Percentiles rank a stretch among this genome's conserved stretches.
phyloP scores from a whole-genome alignment of 1,284 basidiomycete genomes.

The Moniliophthora roreri region DNA sequence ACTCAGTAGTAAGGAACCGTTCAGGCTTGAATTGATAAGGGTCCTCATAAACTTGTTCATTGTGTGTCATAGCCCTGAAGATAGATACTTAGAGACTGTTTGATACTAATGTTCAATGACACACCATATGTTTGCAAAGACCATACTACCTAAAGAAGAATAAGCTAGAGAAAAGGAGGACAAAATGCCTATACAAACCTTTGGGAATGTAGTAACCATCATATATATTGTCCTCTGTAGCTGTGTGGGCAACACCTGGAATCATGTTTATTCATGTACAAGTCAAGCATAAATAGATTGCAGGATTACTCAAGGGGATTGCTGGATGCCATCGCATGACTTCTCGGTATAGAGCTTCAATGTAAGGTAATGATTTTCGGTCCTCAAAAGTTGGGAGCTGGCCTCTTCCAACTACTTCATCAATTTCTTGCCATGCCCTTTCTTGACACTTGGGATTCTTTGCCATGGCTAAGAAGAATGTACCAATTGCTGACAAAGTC shows the following conservation, averaged over 20 bases:
- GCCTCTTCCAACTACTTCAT: conserved; percentile 36
- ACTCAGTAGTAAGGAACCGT: conserved; percentile 25
- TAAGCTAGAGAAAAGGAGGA: not conserved
- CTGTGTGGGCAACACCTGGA: conserved; percentile 19
- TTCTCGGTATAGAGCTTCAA: conserved; percentile 45
- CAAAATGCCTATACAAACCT: conserved; percentile 14
- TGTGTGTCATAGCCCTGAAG: conserved; percentile 34
- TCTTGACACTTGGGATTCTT: conserved; percentile 39
- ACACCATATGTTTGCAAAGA: conserved; percentile 34
- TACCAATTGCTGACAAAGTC: conserved; percentile 37
- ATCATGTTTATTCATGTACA: not conserved
- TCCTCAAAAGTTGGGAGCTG: conserved; percentile 46
- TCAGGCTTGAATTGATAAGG: conserved; percentile 31
- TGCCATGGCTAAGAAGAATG: conserved; percentile 45
- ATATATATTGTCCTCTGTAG: conserved; percentile 30
- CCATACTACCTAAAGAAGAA: conserved; percentile 16
- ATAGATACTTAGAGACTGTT: not conserved
- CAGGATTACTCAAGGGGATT: conserved; percentile 27
- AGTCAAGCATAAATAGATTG: conserved; percentile 6
- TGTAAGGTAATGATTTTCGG: conserved; percentile 41
- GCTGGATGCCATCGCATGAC: conserved; percentile 32
- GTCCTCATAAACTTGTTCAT: conserved; percentile 27
- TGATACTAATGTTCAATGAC: not conserved
- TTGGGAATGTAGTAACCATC: conserved; percentile 33
- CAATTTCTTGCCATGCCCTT: conserved; percentile 46